Percentiles rank a stretch among this genome's conserved stretches.
Evolutionary conservation across 2,329 filamentous ascomycete genomes (phyloP).

Genomic region (Lachnellula hyalina): DNA sequence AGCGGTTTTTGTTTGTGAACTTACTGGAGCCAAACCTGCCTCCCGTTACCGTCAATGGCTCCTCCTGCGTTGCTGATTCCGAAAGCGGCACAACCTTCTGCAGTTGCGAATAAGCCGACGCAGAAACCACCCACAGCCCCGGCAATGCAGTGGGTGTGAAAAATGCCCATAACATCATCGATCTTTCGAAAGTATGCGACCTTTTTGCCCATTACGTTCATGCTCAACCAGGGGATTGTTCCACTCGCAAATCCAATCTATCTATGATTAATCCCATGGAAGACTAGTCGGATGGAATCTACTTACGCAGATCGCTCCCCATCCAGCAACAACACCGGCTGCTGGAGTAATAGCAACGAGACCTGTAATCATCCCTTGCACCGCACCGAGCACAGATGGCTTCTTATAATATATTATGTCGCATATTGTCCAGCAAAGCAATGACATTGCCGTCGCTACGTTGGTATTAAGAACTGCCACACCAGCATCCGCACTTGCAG

Average conservation of each 20-base stretch:
- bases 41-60: conserved; percentile 45
- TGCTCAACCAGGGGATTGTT: conserved; percentile 33
- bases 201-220: conserved; percentile 43
- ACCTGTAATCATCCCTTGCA: conserved; percentile 48
- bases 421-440: conserved; percentile 41
- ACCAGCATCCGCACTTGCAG: conserved; percentile 44
- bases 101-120: conserved; percentile 42
- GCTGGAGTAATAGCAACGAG: conserved; percentile 48
- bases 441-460: conserved; percentile 42
- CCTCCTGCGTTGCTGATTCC: conserved; percentile 40
- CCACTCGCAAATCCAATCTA: background rate
- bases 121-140: conserved; percentile 42
- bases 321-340: conserved; percentile 45
- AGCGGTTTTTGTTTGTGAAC: background rate
- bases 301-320: conserved; percentile 43
- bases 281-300: background rate
- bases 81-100: conserved; percentile 42
- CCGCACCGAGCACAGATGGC: conserved; percentile 44
- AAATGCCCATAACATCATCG: conserved; percentile 48
- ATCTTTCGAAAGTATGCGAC: conserved; percentile 53
- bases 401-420: conserved; percentile 44
- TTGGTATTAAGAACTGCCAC: conserved; percentile 48
- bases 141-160: conserved; percentile 45
- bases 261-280: conserved; percentile 24
- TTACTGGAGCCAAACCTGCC: conserved; percentile 43